Percentiles rank a stretch among this genome's conserved stretches.
Evolutionary conservation across 768 basidiomycete genomes (phyloP).

Genomic region (Leccinum fibrillosum): DNA sequence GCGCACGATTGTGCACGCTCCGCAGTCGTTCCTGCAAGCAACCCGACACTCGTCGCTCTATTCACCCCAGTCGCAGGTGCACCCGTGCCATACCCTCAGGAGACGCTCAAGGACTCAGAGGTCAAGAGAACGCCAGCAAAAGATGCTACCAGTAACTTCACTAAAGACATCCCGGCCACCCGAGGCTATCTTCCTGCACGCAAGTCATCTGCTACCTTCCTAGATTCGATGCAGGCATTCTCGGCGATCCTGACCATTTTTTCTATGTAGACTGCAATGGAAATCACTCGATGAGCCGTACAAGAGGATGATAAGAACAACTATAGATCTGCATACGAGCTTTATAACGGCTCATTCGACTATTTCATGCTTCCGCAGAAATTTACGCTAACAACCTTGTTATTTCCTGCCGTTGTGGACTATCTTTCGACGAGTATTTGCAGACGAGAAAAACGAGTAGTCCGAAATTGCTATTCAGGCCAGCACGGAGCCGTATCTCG

Average conservation of each 20-base stretch:
- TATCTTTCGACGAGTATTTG: neutral
- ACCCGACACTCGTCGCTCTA: no score
- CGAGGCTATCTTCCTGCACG: slow-evolving; percentile 14
- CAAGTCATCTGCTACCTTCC: neutral
- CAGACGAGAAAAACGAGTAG: slow-evolving; percentile 85
- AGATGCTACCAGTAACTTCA: neutral
- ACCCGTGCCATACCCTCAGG: no score
- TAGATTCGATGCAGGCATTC: no score
- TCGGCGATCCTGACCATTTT: neutral
- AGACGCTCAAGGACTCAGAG: neutral
- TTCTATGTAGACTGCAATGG: slow-evolving; percentile 61
- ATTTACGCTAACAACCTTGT: slow-evolving; percentile 44
- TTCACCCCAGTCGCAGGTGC: no score
- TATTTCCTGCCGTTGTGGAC: no score
- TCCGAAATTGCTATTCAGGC: slow-evolving; percentile 75
- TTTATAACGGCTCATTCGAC: slow-evolving; percentile 89
- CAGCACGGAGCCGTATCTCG: slow-evolving; percentile 83
- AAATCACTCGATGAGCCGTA: slow-evolving; percentile 84
- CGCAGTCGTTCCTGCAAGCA: no score
- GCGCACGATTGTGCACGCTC: no score
- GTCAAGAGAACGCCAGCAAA: neutral
- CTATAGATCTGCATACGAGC: slow-evolving; percentile 87
- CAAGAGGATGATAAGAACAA: slow-evolving; percentile 88
- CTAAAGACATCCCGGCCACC: slow-evolving; percentile 7
- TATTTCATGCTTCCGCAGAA: slow-evolving; percentile 97